phyloP scores from a whole-genome alignment of 176 grass and related monocot species.

The Tillandsia fasciculata region DNA sequence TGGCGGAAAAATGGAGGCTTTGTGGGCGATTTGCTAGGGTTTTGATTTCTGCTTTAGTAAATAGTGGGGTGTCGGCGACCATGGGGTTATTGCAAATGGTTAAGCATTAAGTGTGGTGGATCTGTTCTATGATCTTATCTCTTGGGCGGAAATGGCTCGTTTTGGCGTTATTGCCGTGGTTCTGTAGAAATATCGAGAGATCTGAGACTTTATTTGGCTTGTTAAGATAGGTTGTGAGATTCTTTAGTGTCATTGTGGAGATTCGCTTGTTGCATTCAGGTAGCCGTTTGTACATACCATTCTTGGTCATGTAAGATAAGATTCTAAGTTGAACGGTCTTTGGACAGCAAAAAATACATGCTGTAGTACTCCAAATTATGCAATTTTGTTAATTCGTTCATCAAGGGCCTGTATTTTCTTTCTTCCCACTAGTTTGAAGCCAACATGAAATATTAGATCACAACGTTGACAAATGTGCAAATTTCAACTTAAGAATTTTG shows the following conservation, averaged over 20 bases:
- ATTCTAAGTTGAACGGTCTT: no score
- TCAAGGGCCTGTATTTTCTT: no score
- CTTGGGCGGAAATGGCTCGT: not conserved
- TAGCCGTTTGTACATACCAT: no score
- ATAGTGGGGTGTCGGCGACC: not conserved
- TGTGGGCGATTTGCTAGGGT: slow-evolving; percentile 5
- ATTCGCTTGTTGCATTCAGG: not conserved
- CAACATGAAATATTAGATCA: no score
- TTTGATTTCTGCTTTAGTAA: not conserved
- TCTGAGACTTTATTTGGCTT: not conserved
- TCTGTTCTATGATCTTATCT: not conserved
- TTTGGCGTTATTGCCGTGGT: not conserved
- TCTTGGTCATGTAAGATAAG: no score
- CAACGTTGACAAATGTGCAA: no score
- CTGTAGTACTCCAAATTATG: no score
- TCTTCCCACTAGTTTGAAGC: no score
- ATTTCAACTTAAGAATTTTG: no score
- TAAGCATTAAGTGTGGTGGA: not conserved
- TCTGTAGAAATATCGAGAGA: not conserved
- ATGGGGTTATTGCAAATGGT: not conserved
- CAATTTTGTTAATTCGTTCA: no score
- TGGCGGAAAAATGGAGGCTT: not conserved
- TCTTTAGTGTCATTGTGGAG: not conserved
- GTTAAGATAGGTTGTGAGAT: not conserved
- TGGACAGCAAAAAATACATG: no score